A percentile compares a stretch with the other conserved stretches of the same genome.
Evolutionary conservation across 2,329 filamentous ascomycete species (phyloP).

Genomic region (Epicoccum nigrum): DNA sequence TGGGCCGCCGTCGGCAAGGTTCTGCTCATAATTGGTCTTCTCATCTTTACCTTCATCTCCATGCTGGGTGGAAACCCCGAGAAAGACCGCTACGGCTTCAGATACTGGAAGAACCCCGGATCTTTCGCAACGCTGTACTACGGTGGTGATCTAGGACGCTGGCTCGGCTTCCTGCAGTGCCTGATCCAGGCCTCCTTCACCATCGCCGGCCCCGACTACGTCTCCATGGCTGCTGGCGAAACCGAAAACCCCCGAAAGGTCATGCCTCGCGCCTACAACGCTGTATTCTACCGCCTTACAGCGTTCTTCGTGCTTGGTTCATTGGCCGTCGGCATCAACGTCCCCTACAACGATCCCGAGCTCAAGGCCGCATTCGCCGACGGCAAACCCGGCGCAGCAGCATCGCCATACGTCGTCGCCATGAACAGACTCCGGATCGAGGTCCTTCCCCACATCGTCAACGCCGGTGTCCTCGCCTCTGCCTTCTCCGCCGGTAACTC

Average conservation of each 20-base stretch:
- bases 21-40: slow-evolving; percentile 53
- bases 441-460: slow-evolving; percentile 64
- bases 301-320: slow-evolving; percentile 78
- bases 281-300: slow-evolving; percentile 78
- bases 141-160: slow-evolving; percentile 71
- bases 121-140: slow-evolving; percentile 71
- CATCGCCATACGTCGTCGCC: slow-evolving; percentile 68
- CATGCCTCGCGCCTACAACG: slow-evolving; percentile 76
- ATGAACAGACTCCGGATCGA: slow-evolving; percentile 61
- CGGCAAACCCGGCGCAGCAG: slow-evolving; percentile 68
- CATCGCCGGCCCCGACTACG: slow-evolving; percentile 57
- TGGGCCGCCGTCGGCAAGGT: slow-evolving; percentile 68
- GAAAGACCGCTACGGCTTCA: slow-evolving; percentile 55
- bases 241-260: slow-evolving; percentile 53
- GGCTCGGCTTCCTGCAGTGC: slow-evolving; percentile 77
- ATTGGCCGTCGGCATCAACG: slow-evolving; percentile 71
- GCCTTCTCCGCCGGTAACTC: slow-evolving; percentile 64
- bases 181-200: slow-evolving; percentile 65
- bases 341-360: slow-evolving; percentile 70
- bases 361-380: slow-evolving; percentile 66
- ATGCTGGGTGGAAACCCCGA: slow-evolving; percentile 84
- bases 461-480: slow-evolving; percentile 61
- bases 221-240: slow-evolving; percentile 57
- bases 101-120: slow-evolving; percentile 65
- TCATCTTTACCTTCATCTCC: slow-evolving; percentile 72